Percentiles rank a stretch among this genome's conserved stretches.
Conservation (phyloP, 345 rosid species). For the Erysimum cheiranthoides region DNA sequence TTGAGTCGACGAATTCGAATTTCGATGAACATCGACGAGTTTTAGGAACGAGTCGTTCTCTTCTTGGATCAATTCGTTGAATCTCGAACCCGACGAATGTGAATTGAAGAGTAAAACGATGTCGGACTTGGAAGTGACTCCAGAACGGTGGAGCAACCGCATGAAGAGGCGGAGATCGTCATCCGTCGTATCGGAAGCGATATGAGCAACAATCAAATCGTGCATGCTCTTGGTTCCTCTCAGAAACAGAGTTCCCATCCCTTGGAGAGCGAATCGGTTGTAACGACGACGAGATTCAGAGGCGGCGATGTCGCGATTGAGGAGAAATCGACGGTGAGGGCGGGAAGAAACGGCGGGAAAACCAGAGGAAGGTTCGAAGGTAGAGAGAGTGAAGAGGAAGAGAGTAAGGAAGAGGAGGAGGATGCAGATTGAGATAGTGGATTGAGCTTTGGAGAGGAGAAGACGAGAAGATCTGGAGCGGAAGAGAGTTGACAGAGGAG, state of each 20-base stretch:
- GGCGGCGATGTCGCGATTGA: constrained; percentile 34
- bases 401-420: constrained; percentile 72
- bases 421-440: constrained; percentile 80
- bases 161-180: constrained; percentile 68
- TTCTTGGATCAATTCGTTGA: constrained; percentile 52
- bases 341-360: constrained; percentile 37
- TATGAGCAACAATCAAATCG: constrained; percentile 60
- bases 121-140: constrained; percentile 72
- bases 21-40: constrained; percentile 51
- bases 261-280: constrained; percentile 39
- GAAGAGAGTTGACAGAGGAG: constrained; percentile 50
- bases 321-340: constrained; percentile 47
- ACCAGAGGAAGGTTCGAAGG: constrained; percentile 67
- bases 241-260: constrained; percentile 46
- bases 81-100: constrained; percentile 41
- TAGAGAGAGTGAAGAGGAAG: constrained; percentile 86
- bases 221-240: constrained; percentile 47
- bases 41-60: constrained; percentile 73
- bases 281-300: background rate
- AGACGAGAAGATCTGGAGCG: constrained; percentile 48
- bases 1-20: constrained; percentile 42
- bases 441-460: constrained; percentile 72
- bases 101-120: constrained; percentile 58
- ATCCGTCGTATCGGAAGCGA: constrained; percentile 56
- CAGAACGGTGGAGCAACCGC: constrained; percentile 68